Evolutionary conservation across 164 flowering plant species (phyloP).

Genomic region (Nymphaea thermarum): DNA sequence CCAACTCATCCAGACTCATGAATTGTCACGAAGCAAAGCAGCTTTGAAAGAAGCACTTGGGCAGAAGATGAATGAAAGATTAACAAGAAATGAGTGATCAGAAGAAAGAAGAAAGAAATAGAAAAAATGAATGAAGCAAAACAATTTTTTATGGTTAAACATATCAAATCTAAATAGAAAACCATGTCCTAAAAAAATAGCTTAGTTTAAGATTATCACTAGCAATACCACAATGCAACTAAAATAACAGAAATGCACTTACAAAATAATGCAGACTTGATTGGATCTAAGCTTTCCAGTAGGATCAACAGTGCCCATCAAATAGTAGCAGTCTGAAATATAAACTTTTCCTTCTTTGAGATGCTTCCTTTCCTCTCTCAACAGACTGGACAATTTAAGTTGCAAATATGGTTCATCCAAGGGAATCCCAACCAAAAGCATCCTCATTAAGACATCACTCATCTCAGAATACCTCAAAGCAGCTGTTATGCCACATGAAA

Average conservation of each 20-base stretch:
- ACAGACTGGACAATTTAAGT: constrained; percentile 22
- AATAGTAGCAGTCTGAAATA: constrained; percentile 40
- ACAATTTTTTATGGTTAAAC: too few species aligned
- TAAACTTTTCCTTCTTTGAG: constrained; percentile 57
- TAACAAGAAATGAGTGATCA: too few species aligned
- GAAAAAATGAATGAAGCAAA: too few species aligned
- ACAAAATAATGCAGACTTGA: constrained; percentile 85
- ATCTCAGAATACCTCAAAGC: constrained; percentile 33
- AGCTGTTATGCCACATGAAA: constrained; percentile 24
- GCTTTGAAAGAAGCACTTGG: too few species aligned
- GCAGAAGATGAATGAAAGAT: too few species aligned
- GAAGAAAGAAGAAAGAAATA: too few species aligned
- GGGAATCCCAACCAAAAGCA: constrained; percentile 69
- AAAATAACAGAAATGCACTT: constrained; percentile 15
- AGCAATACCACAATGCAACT: too few species aligned
- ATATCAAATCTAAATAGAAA: too few species aligned
- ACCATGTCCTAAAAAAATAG: too few species aligned
- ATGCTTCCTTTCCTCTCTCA: constrained; percentile 32
- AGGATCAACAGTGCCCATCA: constrained; percentile 92
- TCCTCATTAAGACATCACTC: constrained; percentile 32
- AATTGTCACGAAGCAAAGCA: too few species aligned
- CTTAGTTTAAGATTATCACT: too few species aligned
- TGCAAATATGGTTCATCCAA: constrained; percentile 67
- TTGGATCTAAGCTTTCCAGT: constrained; percentile 39
- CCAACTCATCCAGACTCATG: too few species aligned